Conservation (phyloP, 108 stramenopile genomes). For the Bacterosira constricta region DNA sequence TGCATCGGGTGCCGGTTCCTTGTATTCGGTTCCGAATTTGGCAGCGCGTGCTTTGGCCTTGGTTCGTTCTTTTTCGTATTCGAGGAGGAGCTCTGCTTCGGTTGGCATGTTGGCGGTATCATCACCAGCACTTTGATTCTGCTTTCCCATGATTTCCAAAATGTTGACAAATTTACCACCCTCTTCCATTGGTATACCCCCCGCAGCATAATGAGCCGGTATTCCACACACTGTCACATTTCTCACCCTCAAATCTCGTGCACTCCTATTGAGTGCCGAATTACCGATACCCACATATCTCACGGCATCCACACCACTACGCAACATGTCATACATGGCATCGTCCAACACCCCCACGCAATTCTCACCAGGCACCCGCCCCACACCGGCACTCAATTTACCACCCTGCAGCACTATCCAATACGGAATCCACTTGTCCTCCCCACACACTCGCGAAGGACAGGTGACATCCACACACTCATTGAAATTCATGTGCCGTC, state of each 20-base stretch:
- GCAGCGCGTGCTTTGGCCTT: slow-evolving; percentile 70
- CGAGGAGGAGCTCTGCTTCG: slow-evolving; percentile 57
- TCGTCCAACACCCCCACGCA: slow-evolving; percentile 66
- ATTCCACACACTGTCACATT: slow-evolving; percentile 56
- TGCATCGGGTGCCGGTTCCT: slow-evolving; percentile 62
- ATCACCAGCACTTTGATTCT: not conserved
- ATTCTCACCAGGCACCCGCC: slow-evolving; percentile 50
- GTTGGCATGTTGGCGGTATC: slow-evolving; percentile 32
- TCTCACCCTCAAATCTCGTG: slow-evolving; percentile 52
- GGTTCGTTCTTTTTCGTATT: slow-evolving; percentile 72
- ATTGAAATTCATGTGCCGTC: slow-evolving; percentile 44
- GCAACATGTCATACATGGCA: slow-evolving; percentile 59
- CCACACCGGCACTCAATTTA: slow-evolving; percentile 56
- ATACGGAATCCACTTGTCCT: slow-evolving; percentile 52
- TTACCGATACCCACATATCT: slow-evolving; percentile 68
- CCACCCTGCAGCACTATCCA: slow-evolving; percentile 58
- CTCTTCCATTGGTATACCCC: slow-evolving; percentile 46
- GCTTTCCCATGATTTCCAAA: slow-evolving; percentile 2
- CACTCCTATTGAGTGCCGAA: slow-evolving; percentile 52
- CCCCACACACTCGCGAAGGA: slow-evolving; percentile 52
- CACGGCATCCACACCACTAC: slow-evolving; percentile 57
- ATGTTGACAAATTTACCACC: slow-evolving; percentile 8
- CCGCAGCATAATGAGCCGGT: slow-evolving; percentile 36
- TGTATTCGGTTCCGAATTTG: slow-evolving; percentile 80
- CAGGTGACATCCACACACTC: slow-evolving; percentile 51